Evolutionary conservation across 441 rosid species (phyloP).

Genomic region (Populus hybrid): DNA sequence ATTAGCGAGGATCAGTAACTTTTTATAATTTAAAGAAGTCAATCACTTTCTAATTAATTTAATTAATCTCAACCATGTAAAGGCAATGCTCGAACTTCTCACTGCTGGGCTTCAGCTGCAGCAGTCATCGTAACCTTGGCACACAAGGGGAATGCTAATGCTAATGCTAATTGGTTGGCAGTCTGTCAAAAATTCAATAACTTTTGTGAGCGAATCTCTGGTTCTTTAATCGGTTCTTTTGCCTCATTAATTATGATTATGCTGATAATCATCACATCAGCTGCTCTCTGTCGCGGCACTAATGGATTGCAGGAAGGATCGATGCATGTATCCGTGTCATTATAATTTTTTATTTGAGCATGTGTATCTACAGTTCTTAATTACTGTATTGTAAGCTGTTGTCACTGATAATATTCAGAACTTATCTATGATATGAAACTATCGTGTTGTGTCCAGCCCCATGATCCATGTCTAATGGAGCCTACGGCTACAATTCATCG

Average conservation of each 20-base stretch:
- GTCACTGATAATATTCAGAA: too few species aligned
- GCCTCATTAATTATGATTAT: constrained; percentile 39
- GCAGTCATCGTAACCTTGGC: constrained; percentile 60
- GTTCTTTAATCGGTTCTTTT: constrained; percentile 36
- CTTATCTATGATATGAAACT: too few species aligned
- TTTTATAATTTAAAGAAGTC: too few species aligned
- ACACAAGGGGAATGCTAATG: constrained; percentile 47
- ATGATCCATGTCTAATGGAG: background rate
- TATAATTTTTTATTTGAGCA: too few species aligned
- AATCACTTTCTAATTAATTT: background rate
- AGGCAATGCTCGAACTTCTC: constrained; percentile 62
- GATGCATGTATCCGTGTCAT: background rate
- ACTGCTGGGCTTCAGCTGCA: constrained; percentile 71
- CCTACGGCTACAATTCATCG: background rate
- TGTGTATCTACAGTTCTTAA: too few species aligned
- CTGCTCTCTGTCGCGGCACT: constrained; percentile 38
- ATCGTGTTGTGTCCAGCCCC: background rate
- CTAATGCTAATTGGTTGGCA: constrained; percentile 54
- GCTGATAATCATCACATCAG: constrained; percentile 39
- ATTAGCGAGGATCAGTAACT: too few species aligned
- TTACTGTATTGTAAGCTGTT: too few species aligned
- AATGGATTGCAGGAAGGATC: background rate
- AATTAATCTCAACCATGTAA: background rate
- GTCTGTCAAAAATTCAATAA: constrained; percentile 53
- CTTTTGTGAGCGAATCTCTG: constrained; percentile 57